Evolutionary conservation across 2,329 filamentous ascomycete genomes (phyloP).

Genomic region (Colletotrichum lini): DNA sequence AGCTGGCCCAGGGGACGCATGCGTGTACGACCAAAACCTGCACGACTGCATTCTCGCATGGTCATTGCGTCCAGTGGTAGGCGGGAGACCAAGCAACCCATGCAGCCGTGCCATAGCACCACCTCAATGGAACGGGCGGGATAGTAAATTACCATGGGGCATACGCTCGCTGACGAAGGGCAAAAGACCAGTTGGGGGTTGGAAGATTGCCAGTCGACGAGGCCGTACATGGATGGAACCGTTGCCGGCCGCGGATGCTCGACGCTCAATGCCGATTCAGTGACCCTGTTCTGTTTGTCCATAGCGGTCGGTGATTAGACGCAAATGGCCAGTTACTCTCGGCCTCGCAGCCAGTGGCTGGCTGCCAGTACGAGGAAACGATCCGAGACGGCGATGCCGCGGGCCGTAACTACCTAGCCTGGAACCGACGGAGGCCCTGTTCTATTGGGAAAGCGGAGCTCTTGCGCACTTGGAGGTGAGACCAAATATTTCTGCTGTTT

Average conservation of each 20-base stretch:
- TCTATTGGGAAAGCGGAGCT: too few relatives aligned
- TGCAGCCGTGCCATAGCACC: too few relatives aligned
- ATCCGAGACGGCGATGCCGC: conserved; percentile 14
- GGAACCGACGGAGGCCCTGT: too few relatives aligned
- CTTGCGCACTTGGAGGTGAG: too few relatives aligned
- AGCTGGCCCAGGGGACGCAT: not conserved
- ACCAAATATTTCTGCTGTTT: too few relatives aligned
- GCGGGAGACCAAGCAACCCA: too few relatives aligned
- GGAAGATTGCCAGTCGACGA: not conserved
- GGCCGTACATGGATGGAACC: too few relatives aligned
- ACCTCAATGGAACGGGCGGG: too few relatives aligned
- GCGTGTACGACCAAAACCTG: not conserved
- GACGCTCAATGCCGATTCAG: conserved; percentile 4
- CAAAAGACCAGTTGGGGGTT: too few relatives aligned
- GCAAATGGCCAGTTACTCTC: not conserved
- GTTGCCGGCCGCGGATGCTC: not conserved
- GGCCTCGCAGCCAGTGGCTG: not conserved
- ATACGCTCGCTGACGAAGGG: too few relatives aligned
- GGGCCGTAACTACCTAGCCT: too few relatives aligned
- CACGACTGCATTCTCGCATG: not conserved
- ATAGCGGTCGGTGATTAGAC: not conserved
- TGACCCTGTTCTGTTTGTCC: conserved; percentile 16
- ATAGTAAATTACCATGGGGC: not conserved
- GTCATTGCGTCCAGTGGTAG: not conserved
- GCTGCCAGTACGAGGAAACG: conserved; percentile 14